Evolutionary conservation across 306 rosid species (phyloP), one percentile per base, ranked within the genome.

Genomic region (Quercus engelmannii): DNA sequence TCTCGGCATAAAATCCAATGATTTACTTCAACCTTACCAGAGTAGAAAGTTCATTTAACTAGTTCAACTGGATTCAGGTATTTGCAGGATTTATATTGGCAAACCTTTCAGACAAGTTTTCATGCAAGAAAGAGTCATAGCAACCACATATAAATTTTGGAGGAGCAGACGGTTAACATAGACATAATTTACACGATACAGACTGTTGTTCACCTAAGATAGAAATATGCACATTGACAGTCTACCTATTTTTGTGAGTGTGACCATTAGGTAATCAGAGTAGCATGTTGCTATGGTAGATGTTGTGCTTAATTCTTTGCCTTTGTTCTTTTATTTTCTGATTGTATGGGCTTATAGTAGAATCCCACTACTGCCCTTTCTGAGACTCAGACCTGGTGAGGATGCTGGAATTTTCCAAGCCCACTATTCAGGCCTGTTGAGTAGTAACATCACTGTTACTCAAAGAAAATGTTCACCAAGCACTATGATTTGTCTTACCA

Each of bases 51-150:
- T 18, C 54, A 54, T 61, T 71, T n/a, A 68, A 73, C 72, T 43
- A 57, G 26, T 57, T 67, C 5, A 31, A 28, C 59, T 71, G 83
- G 74, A 76, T 83, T 69, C 91, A 92, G 96, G 93, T 92, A 18
- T 85, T 91, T 76, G 96, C 83, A 41, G 95, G 95, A 71, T 92
- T 92, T 75, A 87, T 87, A 38, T 43, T 90, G 75, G 97, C 89
- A 84, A 90, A 89, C 77, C 75, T 90, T 76, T 85, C 90, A 2
- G 91, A 76, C 71, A 92, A 81, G 79, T 79, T 86, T 43, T 88
- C 79, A 35, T 30, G 74, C 65, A 74, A 79, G 73, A 71, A 49
- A 35, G 88, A 84, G 69, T 69, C 55, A 77, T 55, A 54, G 61
- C 58, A 74, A 54, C 31, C 23, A 56, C 14, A 13, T 26, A 21